A percentile compares a stretch with the other conserved stretches of the same genome.
Conservation (phyloP, 2,329 filamentous ascomycete genomes). For the Sphaerulina vaccinii region DNA sequence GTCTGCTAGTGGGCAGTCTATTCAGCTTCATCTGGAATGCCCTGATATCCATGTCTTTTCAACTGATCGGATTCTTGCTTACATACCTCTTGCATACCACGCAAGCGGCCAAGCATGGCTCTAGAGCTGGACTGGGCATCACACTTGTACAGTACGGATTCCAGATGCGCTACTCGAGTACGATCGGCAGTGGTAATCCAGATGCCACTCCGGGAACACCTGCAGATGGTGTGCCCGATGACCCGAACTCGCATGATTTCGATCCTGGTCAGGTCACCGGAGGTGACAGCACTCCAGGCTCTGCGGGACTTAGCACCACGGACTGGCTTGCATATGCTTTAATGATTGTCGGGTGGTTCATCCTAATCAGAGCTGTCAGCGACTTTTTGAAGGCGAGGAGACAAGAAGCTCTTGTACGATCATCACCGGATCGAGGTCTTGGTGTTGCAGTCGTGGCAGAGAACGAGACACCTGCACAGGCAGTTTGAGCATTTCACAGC, state of each 20-base stretch:
- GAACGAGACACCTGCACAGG: conserved; percentile 73
- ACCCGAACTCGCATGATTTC: conserved; percentile 89
- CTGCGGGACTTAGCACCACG: conserved; percentile 62
- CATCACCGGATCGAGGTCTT: conserved; percentile 86
- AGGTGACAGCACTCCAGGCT: conserved; percentile 35
- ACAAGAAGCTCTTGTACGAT: conserved; percentile 89
- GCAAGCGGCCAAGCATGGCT: conserved; percentile 96
- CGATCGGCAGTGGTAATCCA: conserved; percentile 31
- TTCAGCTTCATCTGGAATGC: conserved; percentile 89
- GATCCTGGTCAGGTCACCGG: conserved; percentile 66
- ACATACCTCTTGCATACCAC: conserved; percentile 98
- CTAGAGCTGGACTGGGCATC: conserved; percentile 87
- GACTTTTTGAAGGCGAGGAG: conserved; percentile 84
- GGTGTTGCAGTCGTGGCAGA: conserved; percentile 82
- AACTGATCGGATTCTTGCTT: conserved; percentile 93
- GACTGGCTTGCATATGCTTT: conserved; percentile 90
- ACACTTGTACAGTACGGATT: conserved; percentile 97
- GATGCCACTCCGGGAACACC: conserved; percentile 25
- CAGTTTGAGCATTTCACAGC: conserved; percentile 37
- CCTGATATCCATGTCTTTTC: conserved; percentile 97
- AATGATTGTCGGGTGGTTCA: conserved; percentile 98
- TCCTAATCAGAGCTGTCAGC: conserved; percentile 87
- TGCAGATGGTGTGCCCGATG: conserved; percentile 61
- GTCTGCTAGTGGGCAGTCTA: conserved; percentile 83
- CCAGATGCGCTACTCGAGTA: conserved; percentile 69